Base-by-base conservation (phyloP, 108 stramenopile species). In the Cyclotella baltica region DNA sequence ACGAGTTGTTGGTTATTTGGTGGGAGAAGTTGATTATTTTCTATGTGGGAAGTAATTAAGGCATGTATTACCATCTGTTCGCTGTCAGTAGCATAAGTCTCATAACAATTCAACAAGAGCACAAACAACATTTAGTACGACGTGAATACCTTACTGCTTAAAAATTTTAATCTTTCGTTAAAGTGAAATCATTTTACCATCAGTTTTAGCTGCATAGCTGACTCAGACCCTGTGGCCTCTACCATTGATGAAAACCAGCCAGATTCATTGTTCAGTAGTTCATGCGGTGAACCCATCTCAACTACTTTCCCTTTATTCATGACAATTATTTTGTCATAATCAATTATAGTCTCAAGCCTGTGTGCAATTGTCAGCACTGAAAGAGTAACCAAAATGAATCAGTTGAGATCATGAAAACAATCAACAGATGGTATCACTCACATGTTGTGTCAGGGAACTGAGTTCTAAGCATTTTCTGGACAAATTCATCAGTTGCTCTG, bases 321-420 rank as follows among this genome's bases (percentile, higher is more conserved):
- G 1, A 98, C 98, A 61, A 96, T 85, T 36, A 99, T 95, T 34
- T 86, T 88, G 75, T 98, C 98, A 65, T 93, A 97, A 18, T 92
- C 95, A 25, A 92, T 71, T 4, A 99, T 91, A 3, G 97, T 98
- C 37, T 96, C 91, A 19, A 96, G 75, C 29, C 97, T 87, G 65
- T 98, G 97, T 0, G 96, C 96, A 23, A 98, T 92, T 34, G 95
- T 96, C 31, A 98, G 85, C 22, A 96, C 40, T 43, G 40, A 43
- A 43, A 43, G 8, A 43, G n/a, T n/a, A n/a, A 43, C 40, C 40
- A 43, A 43, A 43, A 43, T 43, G 8, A 8, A 43, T 43, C 13
- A 43, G 40, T 43, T n/a, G 10, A 43, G 40, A 8, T 43, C 40
- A 43, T 43, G 8, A 43, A 8, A 43, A 43, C 40, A 11, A 43